Conservation (phyloP, 1,139 yeast species). For the Yamadazyma blattariae region DNA sequence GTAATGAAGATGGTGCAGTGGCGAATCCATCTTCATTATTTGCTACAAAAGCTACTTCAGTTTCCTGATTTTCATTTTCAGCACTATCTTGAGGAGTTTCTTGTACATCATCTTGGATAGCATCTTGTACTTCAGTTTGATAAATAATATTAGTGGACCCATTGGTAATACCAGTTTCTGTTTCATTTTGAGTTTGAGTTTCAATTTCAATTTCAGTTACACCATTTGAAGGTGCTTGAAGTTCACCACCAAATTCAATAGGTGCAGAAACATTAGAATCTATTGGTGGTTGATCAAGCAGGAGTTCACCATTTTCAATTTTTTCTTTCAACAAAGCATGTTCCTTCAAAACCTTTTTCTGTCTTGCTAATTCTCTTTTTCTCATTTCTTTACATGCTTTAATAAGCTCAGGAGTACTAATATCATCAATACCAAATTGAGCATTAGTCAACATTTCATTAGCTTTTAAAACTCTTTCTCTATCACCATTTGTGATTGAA, state of each 20-base stretch:
- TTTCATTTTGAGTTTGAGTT: neutral
- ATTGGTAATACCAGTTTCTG: neutral
- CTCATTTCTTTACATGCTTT: constrained; percentile 76
- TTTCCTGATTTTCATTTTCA: neutral
- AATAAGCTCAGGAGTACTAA: constrained; percentile 68
- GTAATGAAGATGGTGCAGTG: no score
- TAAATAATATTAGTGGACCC: no score
- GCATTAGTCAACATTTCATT: constrained; percentile 97
- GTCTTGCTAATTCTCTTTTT: constrained; percentile 61
- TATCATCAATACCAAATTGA: constrained; percentile 91
- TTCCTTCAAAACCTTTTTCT: constrained; percentile 43
- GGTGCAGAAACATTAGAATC: no score
- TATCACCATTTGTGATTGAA: constrained; percentile 69
- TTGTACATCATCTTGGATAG: neutral
- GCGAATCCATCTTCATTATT: neutral
- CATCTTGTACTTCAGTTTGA: neutral
- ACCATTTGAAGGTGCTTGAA: neutral
- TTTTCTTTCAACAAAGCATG: constrained; percentile 25
- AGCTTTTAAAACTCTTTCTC: constrained; percentile 84
- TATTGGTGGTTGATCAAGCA: neutral
- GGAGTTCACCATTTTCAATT: constrained; percentile 6
- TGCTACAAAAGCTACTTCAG: neutral
- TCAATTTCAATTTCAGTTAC: neutral
- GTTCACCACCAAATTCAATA: constrained; percentile 2
- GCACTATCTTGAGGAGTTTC: neutral